phyloP scores from a whole-genome alignment of 163 green algal species.

The Coccomyxa subellipsoidea region DNA sequence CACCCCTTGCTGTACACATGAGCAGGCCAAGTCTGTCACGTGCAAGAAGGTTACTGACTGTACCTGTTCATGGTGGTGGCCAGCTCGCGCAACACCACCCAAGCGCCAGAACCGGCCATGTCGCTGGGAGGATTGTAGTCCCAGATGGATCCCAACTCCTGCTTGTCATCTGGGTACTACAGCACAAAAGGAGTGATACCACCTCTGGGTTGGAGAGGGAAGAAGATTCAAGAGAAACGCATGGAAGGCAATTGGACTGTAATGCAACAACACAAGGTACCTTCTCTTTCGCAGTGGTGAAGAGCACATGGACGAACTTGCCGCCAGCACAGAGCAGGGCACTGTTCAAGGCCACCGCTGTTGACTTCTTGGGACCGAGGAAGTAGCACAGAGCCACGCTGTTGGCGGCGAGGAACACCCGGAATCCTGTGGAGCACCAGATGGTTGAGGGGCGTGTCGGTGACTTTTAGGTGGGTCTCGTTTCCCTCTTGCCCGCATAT shows the following conservation, averaged over 20 bases:
- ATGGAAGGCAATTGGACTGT: not conserved
- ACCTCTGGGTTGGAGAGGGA: no score
- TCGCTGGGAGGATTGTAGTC: conserved; percentile 7
- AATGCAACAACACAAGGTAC: not conserved
- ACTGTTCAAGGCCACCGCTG: not conserved
- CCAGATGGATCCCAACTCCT: conserved; percentile 6
- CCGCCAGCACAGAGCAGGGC: not conserved
- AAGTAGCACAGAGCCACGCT: not conserved
- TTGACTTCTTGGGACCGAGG: not conserved
- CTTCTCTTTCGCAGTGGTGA: not conserved
- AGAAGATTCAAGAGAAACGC: no score
- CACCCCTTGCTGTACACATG: no score
- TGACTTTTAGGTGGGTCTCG: no score
- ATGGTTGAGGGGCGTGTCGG: not conserved
- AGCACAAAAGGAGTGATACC: no score
- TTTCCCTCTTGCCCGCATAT: no score
- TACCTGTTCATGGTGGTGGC: conserved; percentile 3
- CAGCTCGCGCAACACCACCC: conserved; percentile 8
- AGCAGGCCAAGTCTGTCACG: no score
- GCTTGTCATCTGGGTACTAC: not conserved
- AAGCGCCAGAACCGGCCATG: conserved; percentile 4
- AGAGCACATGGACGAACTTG: not conserved
- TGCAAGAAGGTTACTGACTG: no score
- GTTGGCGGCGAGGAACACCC: not conserved
- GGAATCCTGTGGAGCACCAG: not conserved